Evolutionary conservation across 1,139 yeast species (phyloP), one percentile per base, ranked within the genome.

Genomic region (Scheffersomyces illinoinensis): DNA sequence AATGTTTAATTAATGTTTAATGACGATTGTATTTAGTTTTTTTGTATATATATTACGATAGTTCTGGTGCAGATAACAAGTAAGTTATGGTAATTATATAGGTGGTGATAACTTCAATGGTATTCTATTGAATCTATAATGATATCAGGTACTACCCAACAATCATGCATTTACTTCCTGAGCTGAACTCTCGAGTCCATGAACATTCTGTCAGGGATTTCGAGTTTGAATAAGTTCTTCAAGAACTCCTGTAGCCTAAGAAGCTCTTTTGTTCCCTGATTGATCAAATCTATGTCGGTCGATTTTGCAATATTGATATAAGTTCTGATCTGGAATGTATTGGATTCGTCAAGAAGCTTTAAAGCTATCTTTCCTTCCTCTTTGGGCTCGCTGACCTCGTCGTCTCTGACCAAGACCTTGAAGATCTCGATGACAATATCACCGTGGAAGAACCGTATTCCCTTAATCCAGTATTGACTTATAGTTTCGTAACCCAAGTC

Each of bases 251-350:
- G 92, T 52, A 91, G 73, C 56, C 76, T 78, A 55, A 86, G 77
- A 59, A 93, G 74, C 57, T 88, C 88, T 60, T 85, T 84, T 3
- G 88, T 85, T 0, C 93, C 93, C 57, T 81, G 82, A 59, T 85
- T 86, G 17, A 90, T 85, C 58, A 84, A 82, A 52, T 91, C 96
- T 53, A 93, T 82, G 71, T 91, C 97, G 2, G 96, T 90, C 18
- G 91, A 78, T 59, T 85, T 85, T 20, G 87, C 86, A 7, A 91
- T 88, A 64, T 91, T 89, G 23, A 90, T 85, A 65, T 82, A 89
- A 7, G 89, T 86, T 69, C 87, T 87, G 18, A 92, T 78, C 58
- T 89, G 84, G 74, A 86, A 86, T 20, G 83, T 79, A 54, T 83
- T 85, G 24, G 88, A 79, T 54, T 75, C 77, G 66, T 88, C 92